These are phyloP conservation scores for Mycena alexandri DNA, from an alignment of 768 basidiomycete genomes.

Conservation along the genomic window DNA sequence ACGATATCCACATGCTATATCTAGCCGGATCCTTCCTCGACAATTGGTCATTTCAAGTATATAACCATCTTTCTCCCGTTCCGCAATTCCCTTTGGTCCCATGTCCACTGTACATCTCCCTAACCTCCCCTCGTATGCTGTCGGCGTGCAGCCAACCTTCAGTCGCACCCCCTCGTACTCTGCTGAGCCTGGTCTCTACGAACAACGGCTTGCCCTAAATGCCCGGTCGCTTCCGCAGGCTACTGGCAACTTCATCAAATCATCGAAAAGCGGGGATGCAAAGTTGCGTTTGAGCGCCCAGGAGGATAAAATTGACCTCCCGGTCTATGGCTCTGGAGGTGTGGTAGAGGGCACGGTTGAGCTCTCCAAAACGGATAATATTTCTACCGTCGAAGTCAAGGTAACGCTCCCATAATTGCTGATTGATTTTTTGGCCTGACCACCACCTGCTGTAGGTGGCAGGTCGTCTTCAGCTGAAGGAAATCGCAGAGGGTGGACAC, in stretches of 20 bases:
- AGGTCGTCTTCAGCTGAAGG: slow-evolving; percentile 68
- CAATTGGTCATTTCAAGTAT: slow-evolving; percentile 23
- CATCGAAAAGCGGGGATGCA: slow-evolving; percentile 65
- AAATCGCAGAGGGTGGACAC: slow-evolving; percentile 77
- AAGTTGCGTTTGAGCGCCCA: slow-evolving; percentile 67
- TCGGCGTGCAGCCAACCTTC: slow-evolving; percentile 48
- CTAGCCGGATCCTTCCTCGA: neutral
- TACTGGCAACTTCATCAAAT: slow-evolving; percentile 68
- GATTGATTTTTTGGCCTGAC: slow-evolving; percentile 4
- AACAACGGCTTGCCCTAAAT: slow-evolving; percentile 65
- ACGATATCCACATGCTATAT: slow-evolving; percentile 1
- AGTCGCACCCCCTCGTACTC: slow-evolving; percentile 64
- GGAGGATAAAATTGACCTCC: slow-evolving; percentile 62
- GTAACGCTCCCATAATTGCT: slow-evolving; percentile 47
- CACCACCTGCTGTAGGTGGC: slow-evolving; percentile 61
- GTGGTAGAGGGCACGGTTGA: slow-evolving; percentile 69
- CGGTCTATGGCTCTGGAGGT: slow-evolving; percentile 67
- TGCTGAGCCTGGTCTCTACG: slow-evolving; percentile 64
- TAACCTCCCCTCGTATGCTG: slow-evolving; percentile 64
- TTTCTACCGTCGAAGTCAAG: slow-evolving; percentile 75
- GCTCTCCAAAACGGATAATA: slow-evolving; percentile 64
- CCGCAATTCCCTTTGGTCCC: slow-evolving; percentile 22
- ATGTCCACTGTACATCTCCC: slow-evolving; percentile 73
- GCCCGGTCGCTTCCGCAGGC: slow-evolving; percentile 55
- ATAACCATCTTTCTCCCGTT: slow-evolving; percentile 2